Percentiles rank a stretch among this genome's conserved stretches.
These are phyloP conservation scores for Blastocystis sp. DNA, from an alignment of 352 stramenopile genomes.

Conservation along the genomic window DNA sequence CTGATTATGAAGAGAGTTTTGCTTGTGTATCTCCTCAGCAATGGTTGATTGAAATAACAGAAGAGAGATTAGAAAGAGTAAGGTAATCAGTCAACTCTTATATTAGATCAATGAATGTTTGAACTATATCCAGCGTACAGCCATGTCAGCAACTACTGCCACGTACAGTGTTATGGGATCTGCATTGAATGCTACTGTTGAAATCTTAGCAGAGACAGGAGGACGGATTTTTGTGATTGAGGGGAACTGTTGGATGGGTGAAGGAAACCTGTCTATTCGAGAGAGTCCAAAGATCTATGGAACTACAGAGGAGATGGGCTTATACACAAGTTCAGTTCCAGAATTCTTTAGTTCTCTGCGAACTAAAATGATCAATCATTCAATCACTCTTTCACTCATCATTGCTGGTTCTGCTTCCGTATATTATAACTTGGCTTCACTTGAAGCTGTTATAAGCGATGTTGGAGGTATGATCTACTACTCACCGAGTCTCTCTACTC, in stretches of 20 bases:
- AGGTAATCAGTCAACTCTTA: background rate
- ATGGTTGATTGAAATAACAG: background rate
- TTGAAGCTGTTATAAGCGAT: background rate
- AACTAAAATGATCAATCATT: background rate
- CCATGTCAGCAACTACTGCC: background rate
- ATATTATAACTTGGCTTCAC: background rate
- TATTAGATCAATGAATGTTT: background rate
- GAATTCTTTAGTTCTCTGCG: background rate
- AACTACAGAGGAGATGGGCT: background rate
- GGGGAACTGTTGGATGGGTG: background rate
- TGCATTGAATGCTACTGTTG: background rate
- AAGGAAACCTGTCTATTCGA: background rate
- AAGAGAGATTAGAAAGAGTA: background rate
- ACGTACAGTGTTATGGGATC: background rate
- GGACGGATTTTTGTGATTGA: background rate
- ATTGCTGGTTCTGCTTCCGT: background rate
- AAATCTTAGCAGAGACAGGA: background rate
- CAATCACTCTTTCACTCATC: background rate
- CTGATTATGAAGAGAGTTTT: slow-evolving; percentile 40
- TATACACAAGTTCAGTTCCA: background rate
- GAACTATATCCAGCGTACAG: background rate
- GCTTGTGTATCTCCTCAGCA: background rate
- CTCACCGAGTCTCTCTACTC: background rate
- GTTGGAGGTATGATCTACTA: background rate
- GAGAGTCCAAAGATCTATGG: slow-evolving; percentile 20